A percentile compares a stretch with the other conserved stretches of the same genome.
phyloP scores from a whole-genome alignment of 139 green algal species.

The Tetradesmus obliquus region DNA sequence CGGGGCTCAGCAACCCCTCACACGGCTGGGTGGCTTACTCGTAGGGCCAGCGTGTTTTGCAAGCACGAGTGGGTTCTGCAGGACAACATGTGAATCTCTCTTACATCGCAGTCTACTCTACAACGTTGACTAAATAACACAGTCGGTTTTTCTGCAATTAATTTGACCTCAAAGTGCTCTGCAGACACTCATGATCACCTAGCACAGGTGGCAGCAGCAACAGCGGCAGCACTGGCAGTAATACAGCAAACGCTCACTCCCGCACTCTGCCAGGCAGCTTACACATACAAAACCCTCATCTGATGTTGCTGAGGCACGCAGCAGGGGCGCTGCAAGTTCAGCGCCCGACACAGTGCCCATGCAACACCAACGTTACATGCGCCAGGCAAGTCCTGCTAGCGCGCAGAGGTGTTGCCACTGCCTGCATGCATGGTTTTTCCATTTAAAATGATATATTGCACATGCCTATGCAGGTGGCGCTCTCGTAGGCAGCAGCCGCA shows the following conservation, averaged over 20 bases:
- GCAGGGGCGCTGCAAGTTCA: neutral
- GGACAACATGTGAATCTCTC: neutral
- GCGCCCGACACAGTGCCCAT: neutral
- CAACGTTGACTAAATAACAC: neutral
- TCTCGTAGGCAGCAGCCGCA: neutral
- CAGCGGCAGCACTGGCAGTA: neutral
- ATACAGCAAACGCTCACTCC: neutral
- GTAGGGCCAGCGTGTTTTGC: neutral
- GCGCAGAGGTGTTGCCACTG: neutral
- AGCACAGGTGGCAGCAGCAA: neutral
- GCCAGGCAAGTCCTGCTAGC: neutral
- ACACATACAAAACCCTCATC: neutral
- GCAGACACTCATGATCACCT: neutral
- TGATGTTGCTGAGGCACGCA: neutral
- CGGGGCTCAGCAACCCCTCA: neutral
- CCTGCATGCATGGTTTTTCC: neutral
- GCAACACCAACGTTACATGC: neutral
- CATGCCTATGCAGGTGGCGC: neutral
- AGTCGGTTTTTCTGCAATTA: neutral
- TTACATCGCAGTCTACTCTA: neutral
- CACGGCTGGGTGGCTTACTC: neutral
- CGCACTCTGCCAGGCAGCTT: neutral
- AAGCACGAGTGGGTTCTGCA: neutral
- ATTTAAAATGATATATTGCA: neutral
- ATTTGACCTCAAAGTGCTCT: neutral